Percentiles rank a stretch among this genome's conserved stretches.
Conservation (phyloP, 75 land plant species). For the Cupressus sempervirens region DNA sequence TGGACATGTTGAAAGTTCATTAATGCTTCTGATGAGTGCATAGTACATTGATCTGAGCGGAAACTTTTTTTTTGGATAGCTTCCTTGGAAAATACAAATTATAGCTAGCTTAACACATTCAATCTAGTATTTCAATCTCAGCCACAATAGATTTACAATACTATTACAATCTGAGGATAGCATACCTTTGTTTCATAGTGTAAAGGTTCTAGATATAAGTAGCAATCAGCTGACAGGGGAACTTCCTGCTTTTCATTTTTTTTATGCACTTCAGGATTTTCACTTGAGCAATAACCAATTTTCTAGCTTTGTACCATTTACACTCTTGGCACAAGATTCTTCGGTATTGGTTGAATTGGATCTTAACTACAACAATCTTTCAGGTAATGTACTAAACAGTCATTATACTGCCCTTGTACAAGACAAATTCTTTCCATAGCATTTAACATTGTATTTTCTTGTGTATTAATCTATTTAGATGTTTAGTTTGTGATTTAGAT, state of each 20-base stretch:
- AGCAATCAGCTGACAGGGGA: conserved; percentile 77
- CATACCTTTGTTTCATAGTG: conserved; percentile 39
- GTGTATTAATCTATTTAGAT: neutral
- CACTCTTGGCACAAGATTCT: conserved; percentile 67
- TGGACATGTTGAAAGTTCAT: conserved; percentile 45
- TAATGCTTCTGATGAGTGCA: conserved; percentile 44
- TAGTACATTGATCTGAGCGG: conserved; percentile 68
- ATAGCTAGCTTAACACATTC: conserved; percentile 36
- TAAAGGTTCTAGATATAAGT: conserved; percentile 83
- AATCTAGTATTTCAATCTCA: conserved; percentile 66
- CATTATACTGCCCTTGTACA: neutral
- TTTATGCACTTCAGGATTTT: conserved; percentile 63
- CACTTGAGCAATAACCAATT: conserved; percentile 69
- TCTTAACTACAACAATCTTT: conserved; percentile 83
- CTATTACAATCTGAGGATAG: conserved; percentile 44
- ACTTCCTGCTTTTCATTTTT: conserved; percentile 78
- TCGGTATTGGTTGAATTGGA: conserved; percentile 72
- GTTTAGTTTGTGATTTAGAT: neutral
- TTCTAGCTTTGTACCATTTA: conserved; percentile 67
- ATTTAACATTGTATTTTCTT: neutral
- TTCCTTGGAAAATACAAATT: conserved; percentile 30
- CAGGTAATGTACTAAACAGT: conserved; percentile 50
- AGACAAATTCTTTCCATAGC: neutral
- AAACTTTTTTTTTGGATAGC: conserved; percentile 43
- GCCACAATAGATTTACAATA: conserved; percentile 64